Evolutionary conservation across 345 rosid genomes (phyloP), one percentile per base, ranked within the genome.

Genomic region (Citrus maxima): DNA sequence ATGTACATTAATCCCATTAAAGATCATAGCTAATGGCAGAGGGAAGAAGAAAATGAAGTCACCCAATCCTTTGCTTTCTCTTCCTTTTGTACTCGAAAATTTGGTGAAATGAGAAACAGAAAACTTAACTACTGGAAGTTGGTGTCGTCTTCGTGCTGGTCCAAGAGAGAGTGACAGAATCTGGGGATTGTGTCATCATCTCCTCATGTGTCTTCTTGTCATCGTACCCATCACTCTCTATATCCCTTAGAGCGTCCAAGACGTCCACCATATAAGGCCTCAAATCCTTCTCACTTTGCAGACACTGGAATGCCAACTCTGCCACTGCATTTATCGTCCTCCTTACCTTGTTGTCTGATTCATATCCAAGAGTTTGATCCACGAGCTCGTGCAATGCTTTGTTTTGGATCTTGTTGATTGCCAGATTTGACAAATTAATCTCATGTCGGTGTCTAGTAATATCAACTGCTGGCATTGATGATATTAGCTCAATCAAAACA

Each of bases 381-480:
- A 95, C 96, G 38, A 95, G 92, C 79, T 92, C 93, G 16, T 88
- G 88, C 75, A 95, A 61, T 14, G 87, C 83, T 0, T 80, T 83
- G 79, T 78, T 86, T 70, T 88, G 95, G 76, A 93, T 95, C 88
- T 90, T 95, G n/a, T 79, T 88, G 67, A 92, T 83, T 30, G 96
- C 96, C 96, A 95, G 77, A 80, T 84, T 88, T 0, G 96, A 90
- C 62, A 95, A 79, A 79, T 95, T 95, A 73, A 95, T 93, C 82
- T 95, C 96, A 6, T 90, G 95, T 22, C 91, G 84, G 38, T 91
- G 92, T 82, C 99, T 89, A 0, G 87, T 90, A 82, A 95, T 92
- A 69, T 95, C 99, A 34, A 95, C 99, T 0, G 97, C 98, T 49
- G 96, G 98, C 88, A 84, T 81, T 2, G 99, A 93, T 32, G 99